Evolutionary conservation across 192 early-diverging fungal genomes (phyloP).

Genomic region (Umbelopsis sp.): DNA sequence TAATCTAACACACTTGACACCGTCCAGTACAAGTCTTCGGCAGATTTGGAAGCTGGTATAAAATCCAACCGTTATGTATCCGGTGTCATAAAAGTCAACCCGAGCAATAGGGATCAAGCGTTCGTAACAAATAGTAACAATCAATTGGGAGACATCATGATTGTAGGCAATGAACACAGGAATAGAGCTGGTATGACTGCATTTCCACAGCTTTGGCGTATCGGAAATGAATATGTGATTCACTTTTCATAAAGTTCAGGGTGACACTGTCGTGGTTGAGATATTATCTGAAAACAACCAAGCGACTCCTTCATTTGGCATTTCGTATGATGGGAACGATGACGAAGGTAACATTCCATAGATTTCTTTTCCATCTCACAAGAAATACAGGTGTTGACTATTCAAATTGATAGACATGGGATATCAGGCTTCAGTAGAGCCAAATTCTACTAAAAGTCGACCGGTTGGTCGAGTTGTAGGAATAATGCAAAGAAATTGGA

Average conservation of each 20-base stretch:
- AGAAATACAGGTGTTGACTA: not conserved
- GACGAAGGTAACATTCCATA: constrained; percentile 21
- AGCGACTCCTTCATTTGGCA: constrained; percentile 45
- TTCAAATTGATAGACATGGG: not conserved
- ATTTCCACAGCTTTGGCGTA: not conserved
- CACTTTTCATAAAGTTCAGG: constrained; percentile 43
- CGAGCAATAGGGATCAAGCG: constrained; percentile 48
- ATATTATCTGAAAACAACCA: constrained; percentile 49
- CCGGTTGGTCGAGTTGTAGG: constrained; percentile 62
- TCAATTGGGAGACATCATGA: constrained; percentile 53
- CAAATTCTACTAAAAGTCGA: not conserved
- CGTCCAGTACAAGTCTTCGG: constrained; percentile 48
- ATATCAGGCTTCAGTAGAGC: constrained; percentile 4
- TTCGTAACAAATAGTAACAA: constrained; percentile 45
- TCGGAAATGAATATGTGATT: not conserved
- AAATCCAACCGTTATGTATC: constrained; percentile 51
- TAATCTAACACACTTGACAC: not conserved
- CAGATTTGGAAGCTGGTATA: constrained; percentile 53
- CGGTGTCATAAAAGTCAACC: constrained; percentile 43
- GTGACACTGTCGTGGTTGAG: constrained; percentile 68
- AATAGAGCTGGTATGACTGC: constrained; percentile 47
- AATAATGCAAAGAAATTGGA: constrained; percentile 68
- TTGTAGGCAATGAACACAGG: constrained; percentile 57
- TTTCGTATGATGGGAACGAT: constrained; percentile 38
- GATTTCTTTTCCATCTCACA: not conserved